Base-by-base conservation (phyloP, 805 yeast species). In the Candida methanosorbosa region DNA sequence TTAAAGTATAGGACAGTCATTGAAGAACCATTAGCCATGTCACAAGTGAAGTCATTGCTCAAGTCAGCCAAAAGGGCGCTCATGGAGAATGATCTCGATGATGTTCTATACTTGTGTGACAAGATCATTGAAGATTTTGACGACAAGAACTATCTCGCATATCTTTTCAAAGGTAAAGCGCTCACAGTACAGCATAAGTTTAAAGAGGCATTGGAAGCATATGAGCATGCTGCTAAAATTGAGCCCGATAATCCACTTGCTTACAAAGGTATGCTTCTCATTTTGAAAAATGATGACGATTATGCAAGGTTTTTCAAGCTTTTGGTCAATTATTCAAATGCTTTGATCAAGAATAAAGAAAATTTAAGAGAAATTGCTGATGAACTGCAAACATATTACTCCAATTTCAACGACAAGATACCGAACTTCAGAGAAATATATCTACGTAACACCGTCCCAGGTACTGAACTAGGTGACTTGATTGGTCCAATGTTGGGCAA, bases 221-320 rank as follows among this genome's bases (percentile, higher is more conserved):
- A 78, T 45, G 46, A 48, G 21, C 49, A 46, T 16, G 87, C 87
- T 0, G 67, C 74, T 3, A 45, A 52, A 5, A 34, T 77, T 1
- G 70, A 75, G 20, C 68, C 73, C 0, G 61, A 62, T 2, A 73
- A 78, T 33, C 42, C 75, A 2, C 53, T 72, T 18, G 94, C 87
- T 0, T 88, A 92, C 94, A 85, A 83, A 48, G 97, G 97, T 1
- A 64, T 79, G 39, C 57, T 76, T 38, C 68, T 72, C 32, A 54
- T 75, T 1, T 63, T 59, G 9, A 57, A 59, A 36, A 46, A 56
- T 11, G 43, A 46, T 8, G 51, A 61, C 3, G 68, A 72, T 35
- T 61, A 59, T 41, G 46, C 52, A 4, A 37, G 55, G 3, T 78
- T 70, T 52, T 78, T 81, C 46, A 45, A 54, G 0, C 62, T 71